phyloP scores from a whole-genome alignment of 768 basidiomycete species.

The Boletus subcaerulescens region DNA sequence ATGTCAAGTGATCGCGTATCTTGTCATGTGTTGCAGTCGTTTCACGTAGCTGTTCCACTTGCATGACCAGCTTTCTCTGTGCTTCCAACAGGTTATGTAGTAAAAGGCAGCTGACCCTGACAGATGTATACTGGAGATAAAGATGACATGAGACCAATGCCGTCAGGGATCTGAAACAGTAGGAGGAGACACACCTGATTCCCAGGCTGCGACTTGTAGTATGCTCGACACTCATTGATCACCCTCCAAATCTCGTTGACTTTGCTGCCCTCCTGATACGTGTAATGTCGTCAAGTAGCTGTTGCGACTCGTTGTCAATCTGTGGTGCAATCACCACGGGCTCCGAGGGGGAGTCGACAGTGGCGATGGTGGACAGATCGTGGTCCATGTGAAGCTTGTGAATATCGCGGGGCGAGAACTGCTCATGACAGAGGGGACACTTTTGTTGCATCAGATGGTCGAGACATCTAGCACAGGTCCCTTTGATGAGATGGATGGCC shows the following conservation, averaged over 20 bases:
- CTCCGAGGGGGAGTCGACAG: conserved; percentile 22
- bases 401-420: conserved; percentile 45
- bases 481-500: background rate
- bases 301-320: conserved; percentile 44
- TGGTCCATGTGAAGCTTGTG: conserved; percentile 60
- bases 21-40: conserved; percentile 32
- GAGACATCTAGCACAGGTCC: conserved; percentile 46
- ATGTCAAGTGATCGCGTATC: conserved; percentile 27
- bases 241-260: conserved; percentile 47
- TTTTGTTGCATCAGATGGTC: conserved; percentile 42
- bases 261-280: conserved; percentile 53
- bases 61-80: conserved; percentile 40
- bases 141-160: conserved; percentile 2
- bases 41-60: conserved; percentile 31
- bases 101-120: conserved; percentile 48
- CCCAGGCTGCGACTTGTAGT: conserved; percentile 45
- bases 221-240: conserved; percentile 49
- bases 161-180: conserved; percentile 6
- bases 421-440: conserved; percentile 64
- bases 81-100: conserved; percentile 50
- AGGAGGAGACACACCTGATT: conserved; percentile 37
- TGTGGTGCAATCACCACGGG: conserved; percentile 13
- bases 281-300: conserved; percentile 53
- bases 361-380: conserved; percentile 32
- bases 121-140: conserved; percentile 45